Conservation (phyloP, 108 stramenopile species). For the Cylindrotheca closterium region DNA sequence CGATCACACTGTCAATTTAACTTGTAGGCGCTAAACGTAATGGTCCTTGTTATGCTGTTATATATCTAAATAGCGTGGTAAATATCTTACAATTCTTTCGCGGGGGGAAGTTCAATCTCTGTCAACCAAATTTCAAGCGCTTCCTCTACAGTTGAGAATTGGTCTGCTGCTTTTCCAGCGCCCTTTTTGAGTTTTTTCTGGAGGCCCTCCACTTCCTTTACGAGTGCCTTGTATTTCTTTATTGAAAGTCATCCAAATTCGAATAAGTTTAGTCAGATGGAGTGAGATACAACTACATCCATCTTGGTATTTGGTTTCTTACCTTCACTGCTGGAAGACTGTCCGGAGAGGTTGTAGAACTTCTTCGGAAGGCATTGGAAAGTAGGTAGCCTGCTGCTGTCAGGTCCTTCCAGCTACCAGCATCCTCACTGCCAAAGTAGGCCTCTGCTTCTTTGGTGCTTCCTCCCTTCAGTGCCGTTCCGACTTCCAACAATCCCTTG, state of each 20-base stretch:
- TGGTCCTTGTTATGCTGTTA: too few relatives aligned
- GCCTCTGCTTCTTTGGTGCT: constrained; percentile 45
- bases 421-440: constrained; percentile 62
- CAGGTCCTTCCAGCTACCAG: constrained; percentile 76
- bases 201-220: constrained; percentile 55
- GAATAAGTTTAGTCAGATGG: too few relatives aligned
- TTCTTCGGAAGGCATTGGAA: constrained; percentile 74
- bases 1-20: too few relatives aligned
- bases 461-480: constrained; percentile 33
- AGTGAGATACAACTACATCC: too few relatives aligned
- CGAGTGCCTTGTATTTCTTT: constrained; percentile 86
- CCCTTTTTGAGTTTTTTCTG: constrained; percentile 63
- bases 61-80: too few relatives aligned
- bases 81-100: constrained; percentile 45
- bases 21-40: too few relatives aligned
- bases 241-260: too few relatives aligned
- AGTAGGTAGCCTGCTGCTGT: constrained; percentile 75
- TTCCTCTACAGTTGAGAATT: constrained; percentile 47
- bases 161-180: constrained; percentile 37
- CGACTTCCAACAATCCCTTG: constrained; percentile 58
- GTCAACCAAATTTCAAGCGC: constrained; percentile 66
- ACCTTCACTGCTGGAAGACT: constrained; percentile 31
- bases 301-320: too few relatives aligned
- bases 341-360: constrained; percentile 62
- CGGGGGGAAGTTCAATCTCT: constrained; percentile 65